phyloP scores from a whole-genome alignment of 2,329 filamentous ascomycete species.

The Claviceps quebecensis region DNA sequence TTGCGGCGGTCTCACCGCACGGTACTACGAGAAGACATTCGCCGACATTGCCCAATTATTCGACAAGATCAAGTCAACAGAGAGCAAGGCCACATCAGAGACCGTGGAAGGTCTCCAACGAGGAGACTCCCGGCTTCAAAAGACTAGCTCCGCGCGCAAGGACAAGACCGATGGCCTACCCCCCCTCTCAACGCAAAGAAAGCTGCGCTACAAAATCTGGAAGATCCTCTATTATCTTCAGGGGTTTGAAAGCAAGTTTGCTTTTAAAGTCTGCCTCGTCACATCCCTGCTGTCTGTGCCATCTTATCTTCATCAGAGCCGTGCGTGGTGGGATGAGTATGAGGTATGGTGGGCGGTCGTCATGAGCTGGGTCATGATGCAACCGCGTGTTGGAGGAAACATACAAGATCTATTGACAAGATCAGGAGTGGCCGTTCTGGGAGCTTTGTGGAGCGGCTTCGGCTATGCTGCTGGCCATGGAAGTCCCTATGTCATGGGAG shows the following conservation, averaged over 20 bases:
- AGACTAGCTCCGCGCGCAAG: not conserved
- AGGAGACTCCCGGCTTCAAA: not conserved
- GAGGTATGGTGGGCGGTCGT: conserved; percentile 46
- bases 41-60: conserved; percentile 28
- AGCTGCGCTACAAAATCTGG: conserved; percentile 34
- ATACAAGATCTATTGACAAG: conserved; percentile 42
- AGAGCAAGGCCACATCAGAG: conserved; percentile 13
- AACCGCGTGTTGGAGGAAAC: conserved; percentile 39
- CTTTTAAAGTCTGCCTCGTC: conserved; percentile 39
- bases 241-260: conserved; percentile 43
- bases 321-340: conserved; percentile 39
- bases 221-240: conserved; percentile 35
- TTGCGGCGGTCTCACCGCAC: conserved; percentile 41
- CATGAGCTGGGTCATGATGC: conserved; percentile 41
- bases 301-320: conserved; percentile 32
- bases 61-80: conserved; percentile 25
- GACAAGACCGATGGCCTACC: not conserved
- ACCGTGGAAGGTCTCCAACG: not conserved
- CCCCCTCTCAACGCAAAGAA: conserved; percentile 20
- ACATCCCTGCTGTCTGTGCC: conserved; percentile 38
- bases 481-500: conserved; percentile 40
- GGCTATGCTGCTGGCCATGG: conserved; percentile 36
- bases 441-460: conserved; percentile 40
- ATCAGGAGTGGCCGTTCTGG: conserved; percentile 32
- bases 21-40: conserved; percentile 32